Percentiles rank a stretch among this genome's conserved stretches.
phyloP scores from a whole-genome alignment of 2,329 filamentous ascomycete species.

The Pseudogymnoascus sp. region DNA sequence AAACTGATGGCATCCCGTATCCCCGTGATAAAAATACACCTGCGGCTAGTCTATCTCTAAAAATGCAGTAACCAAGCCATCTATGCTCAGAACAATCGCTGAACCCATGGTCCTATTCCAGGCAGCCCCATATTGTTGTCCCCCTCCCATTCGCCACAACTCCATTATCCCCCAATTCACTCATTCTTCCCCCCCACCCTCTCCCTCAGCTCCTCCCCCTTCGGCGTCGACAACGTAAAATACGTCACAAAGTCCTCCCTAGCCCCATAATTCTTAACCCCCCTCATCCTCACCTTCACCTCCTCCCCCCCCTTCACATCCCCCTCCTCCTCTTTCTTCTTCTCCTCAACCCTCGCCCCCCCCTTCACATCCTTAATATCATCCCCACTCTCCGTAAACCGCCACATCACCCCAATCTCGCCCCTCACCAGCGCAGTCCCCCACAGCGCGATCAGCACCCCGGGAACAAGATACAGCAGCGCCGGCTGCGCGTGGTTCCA shows the following conservation, averaged over 20 bases:
- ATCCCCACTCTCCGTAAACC: conserved; percentile 63
- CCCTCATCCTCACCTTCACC: conserved; percentile 2
- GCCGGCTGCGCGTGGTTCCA: conserved; percentile 82
- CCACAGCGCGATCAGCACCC: conserved; percentile 69
- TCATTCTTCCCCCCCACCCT: background rate
- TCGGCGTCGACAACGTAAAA: background rate
- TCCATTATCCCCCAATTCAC: background rate
- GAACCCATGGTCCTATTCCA: background rate
- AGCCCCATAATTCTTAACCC: background rate
- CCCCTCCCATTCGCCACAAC: background rate
- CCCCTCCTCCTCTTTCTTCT: conserved; percentile 11
- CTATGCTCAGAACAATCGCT: background rate
- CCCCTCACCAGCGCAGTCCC: conserved; percentile 61
- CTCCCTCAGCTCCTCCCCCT: background rate
- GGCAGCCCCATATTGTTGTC: background rate
- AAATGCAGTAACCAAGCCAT: background rate
- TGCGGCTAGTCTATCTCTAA: background rate
- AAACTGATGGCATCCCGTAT: background rate
- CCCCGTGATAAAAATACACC: background rate
- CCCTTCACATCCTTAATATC: conserved; percentile 9
- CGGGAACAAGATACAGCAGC: conserved; percentile 83
- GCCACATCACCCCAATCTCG: conserved; percentile 69
- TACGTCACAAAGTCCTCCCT: background rate
- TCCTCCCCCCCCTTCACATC: conserved; percentile 15
- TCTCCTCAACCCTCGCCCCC: conserved; percentile 13